phyloP scores from a whole-genome alignment of 202 grass and related monocot species.

The Zizania palustris region DNA sequence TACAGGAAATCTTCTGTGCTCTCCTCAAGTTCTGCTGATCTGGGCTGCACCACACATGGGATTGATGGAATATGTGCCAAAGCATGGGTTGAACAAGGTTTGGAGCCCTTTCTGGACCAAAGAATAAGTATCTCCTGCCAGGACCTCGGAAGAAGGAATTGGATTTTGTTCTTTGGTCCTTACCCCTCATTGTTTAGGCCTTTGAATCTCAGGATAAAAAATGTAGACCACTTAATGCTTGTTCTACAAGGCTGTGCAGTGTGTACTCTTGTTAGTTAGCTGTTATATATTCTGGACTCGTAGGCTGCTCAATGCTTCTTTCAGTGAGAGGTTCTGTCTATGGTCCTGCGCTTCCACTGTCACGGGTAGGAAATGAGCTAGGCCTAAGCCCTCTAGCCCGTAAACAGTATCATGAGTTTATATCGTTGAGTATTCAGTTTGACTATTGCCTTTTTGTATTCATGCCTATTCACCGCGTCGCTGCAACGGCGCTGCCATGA shows the following conservation, averaged over 20 bases:
- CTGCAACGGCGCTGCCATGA: too few species aligned
- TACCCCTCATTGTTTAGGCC: neutral
- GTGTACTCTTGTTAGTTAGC: too few species aligned
- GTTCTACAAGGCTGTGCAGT: neutral
- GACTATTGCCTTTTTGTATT: too few species aligned
- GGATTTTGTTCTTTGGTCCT: slow-evolving; percentile 38
- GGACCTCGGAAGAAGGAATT: slow-evolving; percentile 33
- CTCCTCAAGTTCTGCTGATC: slow-evolving; percentile 14
- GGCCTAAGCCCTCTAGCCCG: too few species aligned
- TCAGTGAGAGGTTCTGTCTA: neutral
- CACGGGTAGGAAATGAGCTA: too few species aligned
- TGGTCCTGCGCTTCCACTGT: neutral
- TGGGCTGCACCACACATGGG: slow-evolving; percentile 27
- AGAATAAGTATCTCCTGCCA: slow-evolving; percentile 40
- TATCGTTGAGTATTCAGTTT: too few species aligned
- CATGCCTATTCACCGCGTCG: too few species aligned
- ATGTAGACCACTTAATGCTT: slow-evolving; percentile 3
- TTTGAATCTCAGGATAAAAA: slow-evolving; percentile 32
- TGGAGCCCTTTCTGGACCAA: slow-evolving; percentile 25
- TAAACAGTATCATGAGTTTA: too few species aligned
- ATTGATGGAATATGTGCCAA: slow-evolving; percentile 45
- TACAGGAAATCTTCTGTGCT: neutral
- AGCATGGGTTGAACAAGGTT: slow-evolving; percentile 41
- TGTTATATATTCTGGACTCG: too few species aligned
- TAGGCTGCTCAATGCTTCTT: neutral